Evolutionary conservation across 2,329 filamentous ascomycete species (phyloP).

Genomic region (Colletotrichum spaethianum): DNA sequence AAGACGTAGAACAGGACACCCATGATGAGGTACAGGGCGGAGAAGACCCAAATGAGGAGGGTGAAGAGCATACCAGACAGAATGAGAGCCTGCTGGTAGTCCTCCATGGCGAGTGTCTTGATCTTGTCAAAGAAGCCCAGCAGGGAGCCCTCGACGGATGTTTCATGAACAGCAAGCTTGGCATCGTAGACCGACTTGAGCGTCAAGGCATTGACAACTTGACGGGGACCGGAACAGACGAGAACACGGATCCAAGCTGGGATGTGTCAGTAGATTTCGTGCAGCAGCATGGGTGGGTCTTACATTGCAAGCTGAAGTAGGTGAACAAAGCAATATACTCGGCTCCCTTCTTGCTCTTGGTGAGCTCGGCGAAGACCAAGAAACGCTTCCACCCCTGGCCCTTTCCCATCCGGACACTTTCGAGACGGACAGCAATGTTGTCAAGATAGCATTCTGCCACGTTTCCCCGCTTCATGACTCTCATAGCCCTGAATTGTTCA

Average conservation of each 20-base stretch:
- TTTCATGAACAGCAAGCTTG: conserved; percentile 72
- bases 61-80: conserved; percentile 95
- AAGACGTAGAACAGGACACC: conserved; percentile 85
- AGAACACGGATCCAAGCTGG: conserved; percentile 89
- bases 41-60: conserved; percentile 88
- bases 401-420: conserved; percentile 82
- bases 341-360: conserved; percentile 90
- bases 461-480: conserved; percentile 86
- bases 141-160: conserved; percentile 73
- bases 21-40: conserved; percentile 80
- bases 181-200: conserved; percentile 86
- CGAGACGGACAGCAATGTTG: conserved; percentile 85
- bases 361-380: conserved; percentile 91
- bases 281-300: conserved; percentile 22
- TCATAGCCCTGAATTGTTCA: conserved; percentile 84
- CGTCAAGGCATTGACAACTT: conserved; percentile 91
- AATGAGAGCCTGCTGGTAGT: conserved; percentile 85
- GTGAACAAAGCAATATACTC: conserved; percentile 93
- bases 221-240: conserved; percentile 91
- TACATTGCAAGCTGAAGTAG: conserved; percentile 82
- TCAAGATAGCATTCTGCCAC: conserved; percentile 95
- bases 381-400: conserved; percentile 90
- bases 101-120: conserved; percentile 77
- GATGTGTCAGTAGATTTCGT: conserved; percentile 31
- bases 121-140: conserved; percentile 89